Evolutionary conservation across 208 protist species (phyloP).

Genomic region (Phytomonas sp.): DNA sequence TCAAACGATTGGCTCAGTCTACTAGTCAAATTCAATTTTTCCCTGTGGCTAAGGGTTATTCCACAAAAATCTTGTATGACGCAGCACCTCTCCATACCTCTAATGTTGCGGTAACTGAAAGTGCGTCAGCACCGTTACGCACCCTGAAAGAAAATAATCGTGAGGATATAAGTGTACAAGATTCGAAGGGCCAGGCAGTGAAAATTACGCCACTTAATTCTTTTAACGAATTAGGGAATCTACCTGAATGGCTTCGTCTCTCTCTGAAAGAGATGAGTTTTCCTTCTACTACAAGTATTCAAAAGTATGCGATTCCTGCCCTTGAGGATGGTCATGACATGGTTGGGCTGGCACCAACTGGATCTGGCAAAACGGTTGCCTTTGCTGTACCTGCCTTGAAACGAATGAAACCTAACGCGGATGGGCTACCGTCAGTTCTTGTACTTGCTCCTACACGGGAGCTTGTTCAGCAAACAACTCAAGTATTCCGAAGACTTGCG

Average conservation of each 20-base stretch:
- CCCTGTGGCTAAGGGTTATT: neutral
- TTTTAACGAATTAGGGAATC: constrained; percentile 46
- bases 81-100: neutral
- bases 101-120: neutral
- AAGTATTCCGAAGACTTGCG: constrained; percentile 83
- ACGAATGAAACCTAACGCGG: constrained; percentile 17
- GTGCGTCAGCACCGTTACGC: neutral
- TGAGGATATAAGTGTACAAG: constrained; percentile 42
- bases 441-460: constrained; percentile 98
- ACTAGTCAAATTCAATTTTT: neutral
- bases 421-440: constrained; percentile 82
- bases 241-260: constrained; percentile 56
- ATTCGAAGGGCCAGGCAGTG: constrained; percentile 33
- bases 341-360: constrained; percentile 96
- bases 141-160: neutral
- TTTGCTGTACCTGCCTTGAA: constrained; percentile 95
- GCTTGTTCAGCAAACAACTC: constrained; percentile 97
- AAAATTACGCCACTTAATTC: constrained; percentile 43
- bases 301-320: constrained; percentile 80
- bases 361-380: constrained; percentile 97
- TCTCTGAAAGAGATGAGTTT: constrained; percentile 46
- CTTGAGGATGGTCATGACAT: constrained; percentile 89
- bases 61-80: neutral
- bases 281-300: constrained; percentile 77
- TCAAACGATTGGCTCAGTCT: neutral